A percentile compares a stretch with the other conserved stretches of the same genome.
Evolutionary conservation across 257 asterid genomes (phyloP).

Genomic region (Jacaranda copaia): DNA sequence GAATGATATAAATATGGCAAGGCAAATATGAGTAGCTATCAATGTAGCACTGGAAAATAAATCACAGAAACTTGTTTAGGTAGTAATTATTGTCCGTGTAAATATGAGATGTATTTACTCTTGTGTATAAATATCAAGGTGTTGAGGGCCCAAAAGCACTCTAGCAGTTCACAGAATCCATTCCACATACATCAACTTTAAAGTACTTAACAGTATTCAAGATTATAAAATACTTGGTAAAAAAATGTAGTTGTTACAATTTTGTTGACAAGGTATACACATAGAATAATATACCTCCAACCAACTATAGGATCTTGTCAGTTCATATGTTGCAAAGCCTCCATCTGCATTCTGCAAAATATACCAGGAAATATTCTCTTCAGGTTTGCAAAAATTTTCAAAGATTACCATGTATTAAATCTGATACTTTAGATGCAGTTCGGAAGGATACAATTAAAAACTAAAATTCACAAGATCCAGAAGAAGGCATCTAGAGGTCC

Average conservation of each 20-base stretch:
- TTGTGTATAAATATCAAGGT: conserved; percentile 11
- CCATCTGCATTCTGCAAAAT: conserved; percentile 78
- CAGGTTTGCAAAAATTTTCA: conserved; percentile 34
- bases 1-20: too few relatives aligned
- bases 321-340: conserved; percentile 96
- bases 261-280: conserved; percentile 30
- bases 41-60: too few relatives aligned
- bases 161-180: neutral
- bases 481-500: conserved; percentile 26
- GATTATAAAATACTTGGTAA: neutral
- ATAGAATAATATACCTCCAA: conserved; percentile 72
- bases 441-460: conserved; percentile 11
- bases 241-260: conserved; percentile 11
- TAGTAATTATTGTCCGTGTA: too few relatives aligned
- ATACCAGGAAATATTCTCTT: conserved; percentile 43
- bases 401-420: neutral
- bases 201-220: conserved; percentile 18
- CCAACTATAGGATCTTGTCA: conserved; percentile 98
- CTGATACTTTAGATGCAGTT: conserved; percentile 22
- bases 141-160: conserved; percentile 1
- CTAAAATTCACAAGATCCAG: conserved; percentile 21
- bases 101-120: too few relatives aligned
- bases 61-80: too few relatives aligned
- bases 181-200: neutral
- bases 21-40: too few relatives aligned